Conservation (phyloP, 345 rosid species). For the Syzygium jambos region DNA sequence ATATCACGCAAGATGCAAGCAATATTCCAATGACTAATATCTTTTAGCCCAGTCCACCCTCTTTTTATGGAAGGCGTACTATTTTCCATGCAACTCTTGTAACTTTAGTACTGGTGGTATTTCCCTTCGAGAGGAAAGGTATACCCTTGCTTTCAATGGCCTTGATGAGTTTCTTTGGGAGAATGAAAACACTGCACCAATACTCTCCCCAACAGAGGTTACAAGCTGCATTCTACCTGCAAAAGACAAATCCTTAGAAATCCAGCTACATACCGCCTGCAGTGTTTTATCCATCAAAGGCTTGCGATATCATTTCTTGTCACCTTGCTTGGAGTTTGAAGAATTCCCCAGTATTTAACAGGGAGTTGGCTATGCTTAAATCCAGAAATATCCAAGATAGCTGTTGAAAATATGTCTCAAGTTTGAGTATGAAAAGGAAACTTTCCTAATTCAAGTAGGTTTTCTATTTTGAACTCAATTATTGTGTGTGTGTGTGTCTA, state of each 20-base stretch:
- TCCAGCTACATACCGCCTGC: background rate
- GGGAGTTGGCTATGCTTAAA: background rate
- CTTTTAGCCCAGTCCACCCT: no score
- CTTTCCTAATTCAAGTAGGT: no score
- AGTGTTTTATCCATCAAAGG: background rate
- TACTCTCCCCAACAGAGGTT: background rate
- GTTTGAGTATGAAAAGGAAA: no score
- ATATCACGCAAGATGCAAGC: no score
- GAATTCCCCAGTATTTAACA: background rate
- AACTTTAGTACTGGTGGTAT: background rate
- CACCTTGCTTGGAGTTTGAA: background rate
- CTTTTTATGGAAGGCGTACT: no score
- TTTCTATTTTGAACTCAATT: no score
- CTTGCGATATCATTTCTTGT: background rate
- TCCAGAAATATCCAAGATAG: background rate
- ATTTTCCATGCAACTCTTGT: background rate
- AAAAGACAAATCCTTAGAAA: background rate
- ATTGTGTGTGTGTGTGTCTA: no score
- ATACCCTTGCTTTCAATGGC: background rate
- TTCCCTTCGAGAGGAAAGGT: background rate
- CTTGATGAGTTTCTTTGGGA: background rate
- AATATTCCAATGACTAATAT: no score
- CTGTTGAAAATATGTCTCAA: no score
- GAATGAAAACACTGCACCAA: background rate
- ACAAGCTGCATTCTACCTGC: background rate